A percentile compares a stretch with the other conserved stretches of the same genome.
phyloP scores from a whole-genome alignment of 2,329 filamentous ascomycete genomes.

The Aspergillus tamarii region DNA sequence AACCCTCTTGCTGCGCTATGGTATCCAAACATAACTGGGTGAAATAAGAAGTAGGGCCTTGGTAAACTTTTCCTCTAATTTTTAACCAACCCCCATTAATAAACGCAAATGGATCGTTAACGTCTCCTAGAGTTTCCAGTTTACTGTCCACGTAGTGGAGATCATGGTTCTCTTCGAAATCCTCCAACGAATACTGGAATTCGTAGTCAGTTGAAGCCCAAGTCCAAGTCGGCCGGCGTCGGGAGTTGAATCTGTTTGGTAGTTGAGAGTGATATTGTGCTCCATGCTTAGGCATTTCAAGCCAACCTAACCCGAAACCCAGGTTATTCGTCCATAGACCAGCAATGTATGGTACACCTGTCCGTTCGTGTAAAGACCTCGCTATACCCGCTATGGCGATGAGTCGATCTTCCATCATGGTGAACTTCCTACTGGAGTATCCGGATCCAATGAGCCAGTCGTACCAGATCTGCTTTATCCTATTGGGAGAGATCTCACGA shows the following conservation, averaged over 20 bases:
- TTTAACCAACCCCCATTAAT: neutral
- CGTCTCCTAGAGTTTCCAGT: neutral
- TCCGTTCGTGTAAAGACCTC: neutral
- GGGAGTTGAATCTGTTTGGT: neutral
- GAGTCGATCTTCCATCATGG: neutral
- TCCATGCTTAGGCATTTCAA: neutral
- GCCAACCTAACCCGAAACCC: neutral
- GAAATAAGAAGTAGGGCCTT: neutral
- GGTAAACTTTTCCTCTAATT: neutral
- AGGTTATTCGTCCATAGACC: neutral
- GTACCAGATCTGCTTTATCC: neutral
- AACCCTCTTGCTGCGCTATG: too few relatives aligned
- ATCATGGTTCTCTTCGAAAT: neutral
- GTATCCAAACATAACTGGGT: neutral
- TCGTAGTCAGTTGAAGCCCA: neutral
- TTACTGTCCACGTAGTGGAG: neutral
- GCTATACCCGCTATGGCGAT: neutral
- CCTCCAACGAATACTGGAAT: neutral
- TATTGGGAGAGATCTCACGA: neutral
- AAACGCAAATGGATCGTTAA: neutral
- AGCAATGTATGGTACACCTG: neutral
- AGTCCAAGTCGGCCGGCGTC: neutral
- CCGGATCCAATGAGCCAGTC: neutral
- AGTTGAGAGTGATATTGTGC: too few relatives aligned
- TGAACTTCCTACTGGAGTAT: neutral